phyloP scores from a whole-genome alignment of 2,329 filamentous ascomycete genomes.

The Colletotrichum spaethianum region DNA sequence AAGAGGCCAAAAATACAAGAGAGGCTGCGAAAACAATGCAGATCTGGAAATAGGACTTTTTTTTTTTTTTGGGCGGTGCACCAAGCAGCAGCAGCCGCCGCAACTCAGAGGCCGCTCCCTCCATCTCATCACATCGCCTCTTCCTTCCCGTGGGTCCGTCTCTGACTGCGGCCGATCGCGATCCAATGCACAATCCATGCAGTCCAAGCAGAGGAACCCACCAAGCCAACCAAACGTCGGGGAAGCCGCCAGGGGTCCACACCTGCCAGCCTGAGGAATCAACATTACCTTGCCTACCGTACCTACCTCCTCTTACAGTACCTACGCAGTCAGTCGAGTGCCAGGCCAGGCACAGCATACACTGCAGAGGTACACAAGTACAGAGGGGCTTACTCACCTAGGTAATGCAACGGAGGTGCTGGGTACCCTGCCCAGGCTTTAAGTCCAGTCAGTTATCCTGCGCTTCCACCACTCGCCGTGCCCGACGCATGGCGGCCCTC shows the following conservation, averaged over 20 bases:
- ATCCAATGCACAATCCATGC: slow-evolving; percentile 7
- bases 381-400: too few species aligned
- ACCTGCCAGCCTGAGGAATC: slow-evolving; percentile 3
- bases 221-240: not conserved
- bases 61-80: slow-evolving; percentile 10
- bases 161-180: slow-evolving; percentile 33
- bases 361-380: too few species aligned
- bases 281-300: not conserved
- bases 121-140: not conserved
- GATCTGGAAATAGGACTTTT: slow-evolving; percentile 15
- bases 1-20: not conserved
- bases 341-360: too few species aligned
- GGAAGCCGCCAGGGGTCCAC: slow-evolving; percentile 15
- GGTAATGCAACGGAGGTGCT: not conserved
- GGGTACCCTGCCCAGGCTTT: not conserved
- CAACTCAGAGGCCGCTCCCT: not conserved
- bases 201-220: not conserved
- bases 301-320: too few species aligned
- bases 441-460: not conserved
- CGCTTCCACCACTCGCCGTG: slow-evolving; percentile 10
- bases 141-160: not conserved
- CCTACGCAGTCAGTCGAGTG: too few species aligned
- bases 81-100: not conserved
- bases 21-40: not conserved
- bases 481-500: slow-evolving; percentile 7